phyloP scores from a whole-genome alignment of 2,329 filamentous ascomycete species.

The Aspergillus sp. region DNA sequence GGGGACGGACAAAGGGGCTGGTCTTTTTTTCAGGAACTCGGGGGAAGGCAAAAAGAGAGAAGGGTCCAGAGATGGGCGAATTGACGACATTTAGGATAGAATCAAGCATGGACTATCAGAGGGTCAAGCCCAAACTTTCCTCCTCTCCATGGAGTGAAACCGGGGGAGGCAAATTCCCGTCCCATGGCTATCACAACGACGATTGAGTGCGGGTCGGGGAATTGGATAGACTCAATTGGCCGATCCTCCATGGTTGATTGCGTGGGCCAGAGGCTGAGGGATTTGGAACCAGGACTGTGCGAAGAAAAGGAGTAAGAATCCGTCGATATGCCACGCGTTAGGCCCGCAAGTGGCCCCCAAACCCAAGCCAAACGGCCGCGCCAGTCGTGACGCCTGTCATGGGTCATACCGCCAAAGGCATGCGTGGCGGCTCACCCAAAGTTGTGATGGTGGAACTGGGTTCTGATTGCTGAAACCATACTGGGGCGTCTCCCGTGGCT shows the following conservation, averaged over 20 bases:
- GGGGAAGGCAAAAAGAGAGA: background rate
- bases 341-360: background rate
- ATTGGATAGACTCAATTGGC: background rate
- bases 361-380: background rate
- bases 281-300: background rate
- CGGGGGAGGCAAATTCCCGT: background rate
- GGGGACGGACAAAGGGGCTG: background rate
- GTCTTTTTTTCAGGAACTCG: too few species aligned
- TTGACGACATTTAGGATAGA: background rate
- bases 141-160: background rate
- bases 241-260: background rate
- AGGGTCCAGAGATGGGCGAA: background rate
- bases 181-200: background rate
- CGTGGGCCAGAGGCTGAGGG: background rate
- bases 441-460: background rate
- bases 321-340: background rate
- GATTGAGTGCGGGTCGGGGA: background rate
- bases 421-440: background rate
- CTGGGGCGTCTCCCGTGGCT: background rate
- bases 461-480: background rate
- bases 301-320: background rate
- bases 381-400: background rate
- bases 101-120: background rate
- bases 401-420: too few species aligned
- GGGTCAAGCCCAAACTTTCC: background rate